Evolutionary conservation across 768 basidiomycete species (phyloP), one percentile per base, ranked within the genome.

Genomic region (Tremella mesenterica): DNA sequence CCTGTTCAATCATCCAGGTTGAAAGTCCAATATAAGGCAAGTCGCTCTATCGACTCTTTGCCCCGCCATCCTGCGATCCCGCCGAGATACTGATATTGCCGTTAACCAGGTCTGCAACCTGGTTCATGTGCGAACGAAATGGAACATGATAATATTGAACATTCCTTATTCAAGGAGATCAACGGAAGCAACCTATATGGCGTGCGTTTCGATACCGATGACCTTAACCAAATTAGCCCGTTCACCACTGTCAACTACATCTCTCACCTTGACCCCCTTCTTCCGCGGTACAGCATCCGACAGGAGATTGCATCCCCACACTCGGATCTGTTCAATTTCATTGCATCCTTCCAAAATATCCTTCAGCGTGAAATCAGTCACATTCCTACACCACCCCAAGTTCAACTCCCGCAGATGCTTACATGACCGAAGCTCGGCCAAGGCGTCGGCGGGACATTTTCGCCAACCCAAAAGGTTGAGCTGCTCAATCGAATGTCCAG

Each of bases 331-430:
- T 52, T 69, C 59, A 20, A 84, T 53, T 21, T 73, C 64, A 0
- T 65, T 36, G 49, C 79, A 78, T 0, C 65, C 73, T 12, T 79
- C 76, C 38, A 90, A 63, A 60, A 90, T 74, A 13, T 75, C 79
- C 71, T 86, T 84, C 57, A 96, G 74, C 2, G 85, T 77, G 64
- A 85, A 91, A 72, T 97, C 85, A 54, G 91, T 85, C 34, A 86
- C 78, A 20, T 80, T 79, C 44, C 92, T 76, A 62, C 90, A 90
- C 81, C 85, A 97, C 1, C 91, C 85, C 2, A 91, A 73, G 65
- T 97, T 86, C 34, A 96, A 57, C 65, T 75, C 78, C 61, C 69
- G 74, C 66, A 93, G 57, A 30, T 77, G 73, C 2, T 59, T 65
- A 14, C 72, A 76, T 9, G 26, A 36, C 12, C 61, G 74, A 16